A percentile compares a stretch with the other conserved stretches of the same genome.
Conservation (phyloP, 2,329 filamentous ascomycete species). For the Myriosclerotinia scirpicola region DNA sequence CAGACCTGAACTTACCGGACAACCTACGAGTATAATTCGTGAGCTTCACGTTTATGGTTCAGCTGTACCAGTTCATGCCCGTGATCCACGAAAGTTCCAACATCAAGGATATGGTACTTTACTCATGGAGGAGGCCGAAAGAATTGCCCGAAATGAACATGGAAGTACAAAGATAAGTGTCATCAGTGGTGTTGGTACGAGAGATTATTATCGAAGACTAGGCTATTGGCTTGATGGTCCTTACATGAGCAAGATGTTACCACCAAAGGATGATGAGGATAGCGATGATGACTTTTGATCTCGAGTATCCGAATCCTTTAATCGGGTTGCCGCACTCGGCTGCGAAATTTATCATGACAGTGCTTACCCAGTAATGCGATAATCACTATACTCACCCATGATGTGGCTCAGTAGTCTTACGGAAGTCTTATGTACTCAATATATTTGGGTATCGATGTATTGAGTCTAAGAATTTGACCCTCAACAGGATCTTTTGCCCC, state of each 20-base stretch:
- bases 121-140: slow-evolving; percentile 96
- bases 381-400: not conserved
- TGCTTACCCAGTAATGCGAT: slow-evolving; percentile 8
- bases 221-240: slow-evolving; percentile 88
- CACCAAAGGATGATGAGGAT: slow-evolving; percentile 38
- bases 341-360: not conserved
- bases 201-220: slow-evolving; percentile 90
- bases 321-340: not conserved
- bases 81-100: slow-evolving; percentile 95
- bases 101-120: slow-evolving; percentile 96
- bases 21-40: slow-evolving; percentile 87
- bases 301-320: not conserved
- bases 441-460: not conserved
- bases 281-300: slow-evolving; percentile 35
- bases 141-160: slow-evolving; percentile 92
- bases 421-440: not conserved
- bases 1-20: slow-evolving; percentile 78
- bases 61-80: slow-evolving; percentile 93
- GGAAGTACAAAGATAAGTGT: slow-evolving; percentile 92
- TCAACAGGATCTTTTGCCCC: not conserved
- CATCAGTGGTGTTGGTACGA: slow-evolving; percentile 94
- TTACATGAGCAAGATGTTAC: slow-evolving; percentile 41
- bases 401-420: not conserved
- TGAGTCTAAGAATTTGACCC: not conserved
- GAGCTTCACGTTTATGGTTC: slow-evolving; percentile 97